phyloP scores from a whole-genome alignment of 805 yeast genomes.

The Saccharomycopsis oosterbeekiorum region DNA sequence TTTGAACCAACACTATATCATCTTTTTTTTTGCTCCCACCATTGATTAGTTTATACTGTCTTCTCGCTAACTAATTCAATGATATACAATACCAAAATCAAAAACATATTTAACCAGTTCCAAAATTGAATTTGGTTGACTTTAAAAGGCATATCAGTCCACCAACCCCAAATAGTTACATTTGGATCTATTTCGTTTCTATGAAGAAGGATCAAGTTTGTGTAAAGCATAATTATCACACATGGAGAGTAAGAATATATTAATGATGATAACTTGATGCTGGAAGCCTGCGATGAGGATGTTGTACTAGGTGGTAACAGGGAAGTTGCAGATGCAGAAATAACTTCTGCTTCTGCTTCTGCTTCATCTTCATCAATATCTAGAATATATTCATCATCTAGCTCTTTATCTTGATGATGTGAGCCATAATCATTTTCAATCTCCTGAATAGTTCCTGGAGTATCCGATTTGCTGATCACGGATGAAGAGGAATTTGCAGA shows the following conservation, averaged over 20 bases:
- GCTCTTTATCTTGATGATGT: background rate
- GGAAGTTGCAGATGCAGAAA: constrained; percentile 3
- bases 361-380: constrained; percentile 7
- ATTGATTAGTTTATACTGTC: background rate
- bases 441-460: background rate
- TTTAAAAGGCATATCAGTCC: constrained; percentile 26
- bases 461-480: background rate
- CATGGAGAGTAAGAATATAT: constrained; percentile 89
- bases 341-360: background rate
- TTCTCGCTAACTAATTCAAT: constrained; percentile 49
- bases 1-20: too few species aligned
- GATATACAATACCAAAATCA: constrained; percentile 69
- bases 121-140: constrained; percentile 87
- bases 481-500: background rate
- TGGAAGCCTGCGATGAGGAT: background rate
- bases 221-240: constrained; percentile 87
- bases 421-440: background rate
- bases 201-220: constrained; percentile 87
- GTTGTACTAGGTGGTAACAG: background rate
- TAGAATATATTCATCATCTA: background rate
- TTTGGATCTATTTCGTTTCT: constrained; percentile 64
- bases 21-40: background rate
- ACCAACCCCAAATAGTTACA: constrained; percentile 49
- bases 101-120: constrained; percentile 91
- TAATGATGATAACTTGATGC: constrained; percentile 32